Conservation (phyloP, 805 yeast species). For the Schwanniomyces sp. region DNA sequence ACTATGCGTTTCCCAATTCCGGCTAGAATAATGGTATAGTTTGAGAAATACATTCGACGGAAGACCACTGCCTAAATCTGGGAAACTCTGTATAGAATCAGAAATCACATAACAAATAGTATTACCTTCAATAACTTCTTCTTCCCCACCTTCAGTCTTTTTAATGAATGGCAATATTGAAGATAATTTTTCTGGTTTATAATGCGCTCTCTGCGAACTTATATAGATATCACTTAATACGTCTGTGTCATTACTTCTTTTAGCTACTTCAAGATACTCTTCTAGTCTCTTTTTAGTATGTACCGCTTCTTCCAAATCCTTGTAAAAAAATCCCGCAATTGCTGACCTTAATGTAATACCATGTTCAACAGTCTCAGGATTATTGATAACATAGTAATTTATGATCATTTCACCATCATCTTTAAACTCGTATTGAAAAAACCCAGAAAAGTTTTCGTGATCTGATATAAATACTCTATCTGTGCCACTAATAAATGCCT, state of each 20-base stretch:
- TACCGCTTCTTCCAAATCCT: background rate
- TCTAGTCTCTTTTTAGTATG: background rate
- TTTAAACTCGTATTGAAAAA: background rate
- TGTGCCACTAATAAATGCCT: background rate
- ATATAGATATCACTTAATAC: too few species aligned
- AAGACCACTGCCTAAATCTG: background rate
- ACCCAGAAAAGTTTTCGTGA: background rate
- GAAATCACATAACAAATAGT: background rate
- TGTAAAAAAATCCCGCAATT: conserved; percentile 3
- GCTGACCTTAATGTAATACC: conserved; percentile 5
- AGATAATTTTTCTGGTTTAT: too few species aligned
- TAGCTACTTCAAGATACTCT: too few species aligned
- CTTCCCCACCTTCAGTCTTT: background rate
- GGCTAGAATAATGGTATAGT: conserved; percentile 1
- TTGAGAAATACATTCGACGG: conserved; percentile 1
- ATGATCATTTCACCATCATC: background rate
- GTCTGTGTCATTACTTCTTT: too few species aligned
- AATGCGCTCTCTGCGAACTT: too few species aligned
- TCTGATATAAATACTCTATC: conserved; percentile 1
- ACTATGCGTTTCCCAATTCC: background rate
- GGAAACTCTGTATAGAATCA: background rate
- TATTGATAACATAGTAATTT: background rate
- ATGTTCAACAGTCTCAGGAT: conserved; percentile 4
- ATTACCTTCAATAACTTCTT: background rate
- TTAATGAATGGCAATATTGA: too few species aligned